These are phyloP conservation scores for Dendryphion nanum DNA, from an alignment of 2,329 filamentous ascomycete genomes.

Conservation along the genomic window DNA sequence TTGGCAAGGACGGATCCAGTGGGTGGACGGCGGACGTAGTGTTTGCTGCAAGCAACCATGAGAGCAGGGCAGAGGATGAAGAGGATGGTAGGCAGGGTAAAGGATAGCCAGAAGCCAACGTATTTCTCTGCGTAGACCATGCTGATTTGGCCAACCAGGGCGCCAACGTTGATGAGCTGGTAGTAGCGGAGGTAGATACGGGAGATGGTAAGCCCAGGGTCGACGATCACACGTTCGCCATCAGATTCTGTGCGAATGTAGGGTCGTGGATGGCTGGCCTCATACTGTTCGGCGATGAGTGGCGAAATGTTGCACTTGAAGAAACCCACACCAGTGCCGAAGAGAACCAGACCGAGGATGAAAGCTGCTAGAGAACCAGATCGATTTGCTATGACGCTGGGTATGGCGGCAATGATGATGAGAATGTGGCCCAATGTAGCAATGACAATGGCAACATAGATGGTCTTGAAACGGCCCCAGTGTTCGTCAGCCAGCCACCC, in stretches of 20 bases:
- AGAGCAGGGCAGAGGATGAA: constrained; percentile 62
- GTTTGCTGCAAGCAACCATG: constrained; percentile 58
- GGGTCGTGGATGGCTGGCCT: constrained; percentile 47
- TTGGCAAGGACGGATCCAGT: constrained; percentile 70
- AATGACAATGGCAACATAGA: constrained; percentile 55
- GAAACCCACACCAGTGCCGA: constrained; percentile 66
- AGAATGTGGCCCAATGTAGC: constrained; percentile 59
- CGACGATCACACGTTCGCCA: constrained; percentile 60
- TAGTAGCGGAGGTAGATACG: constrained; percentile 62
- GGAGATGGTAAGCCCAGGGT: constrained; percentile 65
- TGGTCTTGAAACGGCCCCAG: constrained; percentile 61
- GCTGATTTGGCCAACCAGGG: constrained; percentile 33
- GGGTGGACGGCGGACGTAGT: constrained; percentile 65
- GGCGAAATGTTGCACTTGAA: constrained; percentile 67
- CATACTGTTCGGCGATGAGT: constrained; percentile 63
- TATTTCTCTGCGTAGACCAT: constrained; percentile 42
- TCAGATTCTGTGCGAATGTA: constrained; percentile 49
- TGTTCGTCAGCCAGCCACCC: constrained; percentile 61
- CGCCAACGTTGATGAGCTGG: constrained; percentile 40
- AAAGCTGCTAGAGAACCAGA: constrained; percentile 54
- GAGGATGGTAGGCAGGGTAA: constrained; percentile 63
- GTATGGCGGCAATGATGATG: constrained; percentile 56
- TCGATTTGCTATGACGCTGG: constrained; percentile 47
- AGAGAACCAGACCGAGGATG: constrained; percentile 47
- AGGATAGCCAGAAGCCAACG: constrained; percentile 73